These are phyloP conservation scores for Cryptococcus depauperatus DNA, from an alignment of 1,284 basidiomycete genomes.

Conservation along the genomic window DNA sequence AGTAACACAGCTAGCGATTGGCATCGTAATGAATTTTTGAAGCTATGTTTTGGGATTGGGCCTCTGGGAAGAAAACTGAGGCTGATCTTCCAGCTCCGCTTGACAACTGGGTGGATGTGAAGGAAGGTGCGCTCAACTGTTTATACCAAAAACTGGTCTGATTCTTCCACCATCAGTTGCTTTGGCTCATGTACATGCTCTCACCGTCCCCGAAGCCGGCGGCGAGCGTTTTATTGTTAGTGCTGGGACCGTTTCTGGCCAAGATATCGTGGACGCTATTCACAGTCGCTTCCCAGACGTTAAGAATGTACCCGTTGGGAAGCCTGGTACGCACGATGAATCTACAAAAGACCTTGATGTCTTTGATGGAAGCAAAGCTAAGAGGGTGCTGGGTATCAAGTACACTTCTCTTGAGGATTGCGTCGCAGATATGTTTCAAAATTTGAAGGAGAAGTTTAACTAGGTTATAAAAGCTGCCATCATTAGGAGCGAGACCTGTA, in stretches of 20 bases:
- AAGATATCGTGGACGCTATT: slow-evolving; percentile 30
- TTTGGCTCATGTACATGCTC: slow-evolving; percentile 53
- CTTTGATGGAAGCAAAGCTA: slow-evolving; percentile 30
- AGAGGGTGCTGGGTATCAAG: slow-evolving; percentile 32
- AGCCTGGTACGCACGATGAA: slow-evolving; percentile 18
- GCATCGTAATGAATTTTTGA: neutral
- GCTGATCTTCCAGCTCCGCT: slow-evolving; percentile 33
- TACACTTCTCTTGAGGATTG: slow-evolving; percentile 28
- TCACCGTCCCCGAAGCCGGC: slow-evolving; percentile 53
- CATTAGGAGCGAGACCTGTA: too few species aligned
- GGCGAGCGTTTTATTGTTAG: slow-evolving; percentile 55
- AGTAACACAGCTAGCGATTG: slow-evolving; percentile 3
- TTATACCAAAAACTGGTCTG: neutral
- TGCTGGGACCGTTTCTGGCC: slow-evolving; percentile 38
- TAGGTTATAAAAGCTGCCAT: neutral
- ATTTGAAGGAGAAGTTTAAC: slow-evolving; percentile 28
- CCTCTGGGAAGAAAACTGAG: slow-evolving; percentile 44
- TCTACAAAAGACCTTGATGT: slow-evolving; percentile 18
- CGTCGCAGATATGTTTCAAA: slow-evolving; percentile 32
- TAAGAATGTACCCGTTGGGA: slow-evolving; percentile 31
- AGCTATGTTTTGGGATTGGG: slow-evolving; percentile 42
- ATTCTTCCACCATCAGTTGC: slow-evolving; percentile 44
- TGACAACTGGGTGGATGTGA: slow-evolving; percentile 55
- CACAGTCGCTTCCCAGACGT: slow-evolving; percentile 27
- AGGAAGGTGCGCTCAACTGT: slow-evolving; percentile 31